A percentile compares a stretch with the other conserved stretches of the same genome.
Conservation (phyloP, 371 early-diverging fungal species). For the Mucor racemosus region DNA sequence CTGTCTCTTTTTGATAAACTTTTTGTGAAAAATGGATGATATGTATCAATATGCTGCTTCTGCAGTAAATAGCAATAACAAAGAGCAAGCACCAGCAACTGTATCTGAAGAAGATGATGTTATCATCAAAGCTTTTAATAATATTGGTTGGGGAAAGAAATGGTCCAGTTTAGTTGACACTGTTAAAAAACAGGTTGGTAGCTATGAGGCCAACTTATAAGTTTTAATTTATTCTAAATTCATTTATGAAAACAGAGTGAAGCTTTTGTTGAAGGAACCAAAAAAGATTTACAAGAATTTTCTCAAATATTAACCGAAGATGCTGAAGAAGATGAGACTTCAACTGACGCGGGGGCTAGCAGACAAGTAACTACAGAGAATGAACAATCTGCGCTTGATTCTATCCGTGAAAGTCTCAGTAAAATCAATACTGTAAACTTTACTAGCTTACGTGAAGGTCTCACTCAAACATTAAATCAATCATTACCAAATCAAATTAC, state of each 20-base stretch:
- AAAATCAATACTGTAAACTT: conserved; percentile 40
- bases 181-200: conserved; percentile 50
- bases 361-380: conserved; percentile 13
- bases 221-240: background rate
- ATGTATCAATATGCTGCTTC: conserved; percentile 38
- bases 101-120: conserved; percentile 41
- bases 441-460: conserved; percentile 27
- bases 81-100: conserved; percentile 10
- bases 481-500: conserved; percentile 31
- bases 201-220: background rate
- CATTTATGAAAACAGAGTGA: conserved; percentile 34
- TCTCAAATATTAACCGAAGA: conserved; percentile 50
- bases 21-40: conserved; percentile 22
- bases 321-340: conserved; percentile 28
- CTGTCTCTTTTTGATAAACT: conserved; percentile 5
- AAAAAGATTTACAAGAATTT: conserved; percentile 52
- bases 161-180: conserved; percentile 45
- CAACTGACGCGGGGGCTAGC: conserved; percentile 2
- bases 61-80: conserved; percentile 41
- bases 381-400: conserved; percentile 18
- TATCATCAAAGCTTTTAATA: conserved; percentile 48
- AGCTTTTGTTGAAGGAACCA: conserved; percentile 52
- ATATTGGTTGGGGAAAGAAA: conserved; percentile 48
- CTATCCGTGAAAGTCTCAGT: conserved; percentile 33
- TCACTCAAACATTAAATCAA: conserved; percentile 31